Evolutionary conservation across 2,329 filamentous ascomycete genomes (phyloP), one percentile per base, ranked within the genome.

Genomic region (Periconia digitata): DNA sequence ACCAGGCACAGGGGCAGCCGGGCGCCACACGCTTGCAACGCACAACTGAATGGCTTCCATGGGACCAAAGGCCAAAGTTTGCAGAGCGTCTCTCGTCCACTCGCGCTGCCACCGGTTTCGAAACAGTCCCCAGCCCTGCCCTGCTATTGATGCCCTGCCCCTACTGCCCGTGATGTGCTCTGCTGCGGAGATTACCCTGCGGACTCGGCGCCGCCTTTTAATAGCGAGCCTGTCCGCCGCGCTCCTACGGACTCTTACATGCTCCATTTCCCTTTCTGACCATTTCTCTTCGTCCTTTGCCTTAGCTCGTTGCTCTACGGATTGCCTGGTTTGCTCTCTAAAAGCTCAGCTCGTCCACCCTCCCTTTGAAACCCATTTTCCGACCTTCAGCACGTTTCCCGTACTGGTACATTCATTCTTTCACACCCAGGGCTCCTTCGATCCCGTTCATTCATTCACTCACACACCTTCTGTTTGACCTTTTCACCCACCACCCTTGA

Each of bases 301-400:
- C 58, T 51, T 59, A 58, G 56, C 60, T 58, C 58, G 55, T 57
- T 61, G 62, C 52, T 49, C 50, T 62, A 58, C 55, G 58, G 48
- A 32, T 32, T 41, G 39, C 20, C 35, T 44, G 54, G 44, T 50
- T 47, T 56, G 50, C 40, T 58, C 47, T 57, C 46, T 54, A 55
- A 58, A 46, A 40, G 43, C 51, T 32, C 27, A 32, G 27, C 27
- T 15, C 12, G 4, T 15, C 55, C 40, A 57, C 60, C 44, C 56
- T 67, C 63, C 58, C 56, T 61, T 58, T 52, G 44, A 38, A 53
- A 54, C 43, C 46, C 54, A 43, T 39, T 47, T 56, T 60, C 60
- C 63, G 62, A 32, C 27, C 27, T 32, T 32, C 63, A 60, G 65
- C 60, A 59, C 64, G n/a, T 60, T 40, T 43, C 44, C 45, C 34